Evolutionary conservation across 805 yeast species (phyloP).

Genomic region (Trichomonascus vanleenenianus): DNA sequence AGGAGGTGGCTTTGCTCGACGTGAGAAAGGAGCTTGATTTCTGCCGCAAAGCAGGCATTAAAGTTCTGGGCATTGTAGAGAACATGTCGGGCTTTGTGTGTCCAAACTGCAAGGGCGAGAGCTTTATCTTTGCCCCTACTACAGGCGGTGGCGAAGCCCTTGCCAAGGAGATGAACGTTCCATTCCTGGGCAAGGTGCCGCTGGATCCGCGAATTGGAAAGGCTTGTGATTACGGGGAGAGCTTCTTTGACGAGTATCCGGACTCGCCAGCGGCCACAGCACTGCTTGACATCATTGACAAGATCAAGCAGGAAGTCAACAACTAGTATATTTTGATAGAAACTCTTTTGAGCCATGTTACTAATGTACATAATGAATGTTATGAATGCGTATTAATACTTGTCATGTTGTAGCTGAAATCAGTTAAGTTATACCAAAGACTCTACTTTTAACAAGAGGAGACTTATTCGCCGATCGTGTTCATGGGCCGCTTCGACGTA

Average conservation of each 20-base stretch:
- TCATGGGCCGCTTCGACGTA: neutral
- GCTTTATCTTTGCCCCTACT: constrained; percentile 85
- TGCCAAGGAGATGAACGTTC: constrained; percentile 69
- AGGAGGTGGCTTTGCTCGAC: constrained; percentile 90
- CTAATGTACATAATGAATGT: too few species aligned
- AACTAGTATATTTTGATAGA: too few species aligned
- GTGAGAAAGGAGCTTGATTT: constrained; percentile 95
- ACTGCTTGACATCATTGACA: constrained; percentile 63
- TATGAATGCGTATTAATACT: too few species aligned
- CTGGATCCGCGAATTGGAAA: constrained; percentile 90
- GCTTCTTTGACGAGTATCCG: constrained; percentile 69
- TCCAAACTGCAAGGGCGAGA: constrained; percentile 85
- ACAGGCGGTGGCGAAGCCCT: constrained; percentile 92
- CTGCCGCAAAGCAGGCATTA: constrained; percentile 84
- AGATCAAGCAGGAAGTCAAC: constrained; percentile 11
- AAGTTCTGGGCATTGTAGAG: constrained; percentile 83
- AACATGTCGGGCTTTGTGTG: constrained; percentile 99
- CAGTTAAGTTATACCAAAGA: neutral
- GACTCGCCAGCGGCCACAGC: constrained; percentile 92
- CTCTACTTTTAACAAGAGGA: constrained; percentile 1
- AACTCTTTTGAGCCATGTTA: neutral
- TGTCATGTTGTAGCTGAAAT: too few species aligned
- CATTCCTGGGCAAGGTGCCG: constrained; percentile 88
- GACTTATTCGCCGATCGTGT: neutral
- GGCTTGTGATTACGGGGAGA: constrained; percentile 79